phyloP scores from a whole-genome alignment of 108 stramenopile genomes.

The Pseudonitzschia pungens region DNA sequence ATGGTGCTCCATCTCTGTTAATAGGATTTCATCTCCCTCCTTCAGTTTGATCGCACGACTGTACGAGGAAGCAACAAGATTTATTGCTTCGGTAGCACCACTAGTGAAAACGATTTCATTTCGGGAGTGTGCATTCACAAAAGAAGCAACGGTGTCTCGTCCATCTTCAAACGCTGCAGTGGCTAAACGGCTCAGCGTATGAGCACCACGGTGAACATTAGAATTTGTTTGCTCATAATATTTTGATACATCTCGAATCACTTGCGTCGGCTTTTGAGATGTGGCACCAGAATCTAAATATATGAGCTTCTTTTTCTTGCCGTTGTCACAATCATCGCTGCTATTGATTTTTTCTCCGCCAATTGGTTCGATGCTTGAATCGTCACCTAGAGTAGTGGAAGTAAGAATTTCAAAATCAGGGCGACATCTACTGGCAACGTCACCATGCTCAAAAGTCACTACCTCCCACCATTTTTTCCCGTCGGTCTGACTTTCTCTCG shows the following conservation, averaged over 20 bases:
- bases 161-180: slow-evolving; percentile 89
- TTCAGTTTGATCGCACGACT: slow-evolving; percentile 39
- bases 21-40: slow-evolving; percentile 88
- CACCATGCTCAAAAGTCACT: slow-evolving; percentile 12
- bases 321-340: not conserved
- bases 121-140: slow-evolving; percentile 75
- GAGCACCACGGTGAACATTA: slow-evolving; percentile 96
- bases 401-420: slow-evolving; percentile 50
- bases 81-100: slow-evolving; percentile 93
- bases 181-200: slow-evolving; percentile 79
- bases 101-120: slow-evolving; percentile 92
- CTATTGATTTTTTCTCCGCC: not conserved
- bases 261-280: slow-evolving; percentile 91
- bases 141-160: slow-evolving; percentile 74
- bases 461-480: slow-evolving; percentile 33
- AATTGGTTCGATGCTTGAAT: not conserved
- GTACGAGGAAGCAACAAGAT: slow-evolving; percentile 84
- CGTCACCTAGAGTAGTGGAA: slow-evolving; percentile 21
- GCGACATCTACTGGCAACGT: slow-evolving; percentile 39
- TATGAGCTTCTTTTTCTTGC: slow-evolving; percentile 57
- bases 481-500: slow-evolving; percentile 1
- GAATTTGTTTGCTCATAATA: slow-evolving; percentile 82
- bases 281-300: slow-evolving; percentile 96
- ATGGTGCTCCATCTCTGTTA: slow-evolving; percentile 95
- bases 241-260: slow-evolving; percentile 66